Evolutionary conservation across 2,329 filamentous ascomycete species (phyloP), one percentile per base, ranked within the genome.

Genomic region (Raffaelea arxii): DNA sequence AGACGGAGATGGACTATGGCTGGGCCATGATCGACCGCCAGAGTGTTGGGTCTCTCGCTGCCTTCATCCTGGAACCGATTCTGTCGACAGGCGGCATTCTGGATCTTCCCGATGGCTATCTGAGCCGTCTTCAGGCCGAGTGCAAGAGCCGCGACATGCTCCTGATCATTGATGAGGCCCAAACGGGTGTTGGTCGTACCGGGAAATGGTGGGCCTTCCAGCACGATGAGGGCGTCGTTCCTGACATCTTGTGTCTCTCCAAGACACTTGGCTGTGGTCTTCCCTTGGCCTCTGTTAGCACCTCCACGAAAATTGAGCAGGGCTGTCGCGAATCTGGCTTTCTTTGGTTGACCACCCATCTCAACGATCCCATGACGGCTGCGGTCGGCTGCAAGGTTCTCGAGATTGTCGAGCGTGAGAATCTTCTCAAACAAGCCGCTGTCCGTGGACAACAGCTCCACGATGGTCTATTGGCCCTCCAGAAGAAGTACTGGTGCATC

Each of bases 31-130:
- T 84, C 38, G 78, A 83, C 53, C 62, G 66, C 4, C 72, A 78
- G 49, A 75, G 68, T 1, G 70, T 71, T 18, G 79, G 78, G 0
- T 80, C 77, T 0, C 66, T 84, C 0, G 78, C 79, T 0, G 80
- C 80, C 0, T 72, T 78, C 25, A 77, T 84, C 46, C 59, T 82
- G 43, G 78, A 83, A 55, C 75, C 74, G 1, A 80, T 82, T 30
- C 65, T 78, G 0, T 74, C 72, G 16, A 60, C 65, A 0, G 77
- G 73, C 0, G 79, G 80, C 2, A 77, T 82, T 56, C 65, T 74
- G 14, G 70, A 69, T 1, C 63, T 75, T 0, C 77, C 78, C 0
- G 47, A 58, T 1, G 78, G 78, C 0, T 82, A 82, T 53, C 61
- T 82, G 18, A 64, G 63, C 46, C 68, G 67, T 0, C 63, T 82